Base-by-base conservation (phyloP, 768 basidiomycete species). In the Boletus sensibilis region DNA sequence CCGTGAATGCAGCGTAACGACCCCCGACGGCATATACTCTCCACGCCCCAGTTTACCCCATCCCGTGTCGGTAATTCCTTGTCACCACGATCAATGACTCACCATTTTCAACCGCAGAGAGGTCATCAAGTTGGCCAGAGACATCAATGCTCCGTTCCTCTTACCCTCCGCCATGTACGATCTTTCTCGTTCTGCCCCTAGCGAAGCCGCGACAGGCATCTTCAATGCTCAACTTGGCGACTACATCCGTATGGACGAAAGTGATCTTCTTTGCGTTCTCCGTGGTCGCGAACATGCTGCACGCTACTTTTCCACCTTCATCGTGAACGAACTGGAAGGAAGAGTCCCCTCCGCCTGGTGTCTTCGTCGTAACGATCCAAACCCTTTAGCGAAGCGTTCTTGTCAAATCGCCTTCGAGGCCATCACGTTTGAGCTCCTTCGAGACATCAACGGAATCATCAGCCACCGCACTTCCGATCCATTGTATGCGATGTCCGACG, bases 111-210 rank as follows among this genome's bases (percentile, higher is more conserved):
- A 38, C 37, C 45, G 31, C 63, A 90, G 88, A 60, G 71, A 83
- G 34, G 74, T 90, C 53, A 88, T 91, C 62, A 85, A 84, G 46
- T 72, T 90, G 5, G 87, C 86, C 21, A 78, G 82, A 55, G 79
- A 81, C 53, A 78, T 80, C 27, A 71, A 81, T 40, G 77, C 83
- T 0, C 74, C 74, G 0, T 79, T 83, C 60, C 79, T 91, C 34
- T 75, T 90, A 4, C 87, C 88, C 5, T 80, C 89, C 29, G 88
- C 88, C 6, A 88, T 89, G 72, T 92, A 92, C 69, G 90, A 91
- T 68, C 79, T 92, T 40, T 90, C 86, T 21, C 86, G 90, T 39
- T 82, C 74, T 62, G 72, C 80, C 31, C 83, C 86, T 2, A 88
- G 84, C 63, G 81, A 83, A 47, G 81, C 83, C 34, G 80, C 81